Evolutionary conservation across 2,329 filamentous ascomycete genomes (phyloP).

Genomic region (Colletotrichum tropicicola): DNA sequence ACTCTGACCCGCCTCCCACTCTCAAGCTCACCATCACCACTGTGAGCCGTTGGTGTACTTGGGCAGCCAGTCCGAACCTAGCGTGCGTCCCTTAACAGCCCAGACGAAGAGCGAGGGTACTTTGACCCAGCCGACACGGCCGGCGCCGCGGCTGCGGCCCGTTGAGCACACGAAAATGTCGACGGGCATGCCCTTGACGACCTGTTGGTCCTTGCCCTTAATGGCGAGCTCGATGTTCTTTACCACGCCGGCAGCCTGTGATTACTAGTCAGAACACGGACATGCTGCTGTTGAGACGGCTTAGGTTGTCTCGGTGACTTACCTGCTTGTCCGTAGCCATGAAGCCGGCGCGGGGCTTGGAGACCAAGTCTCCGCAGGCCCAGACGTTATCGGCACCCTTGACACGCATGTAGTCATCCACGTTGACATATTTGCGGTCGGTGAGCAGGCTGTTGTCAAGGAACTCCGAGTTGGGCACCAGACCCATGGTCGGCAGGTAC

Average conservation of each 20-base stretch:
- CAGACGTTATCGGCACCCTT: conserved; percentile 55
- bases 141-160: conserved; percentile 59
- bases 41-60: conserved; percentile 58
- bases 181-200: conserved; percentile 56
- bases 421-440: conserved; percentile 52
- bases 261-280: too few species aligned
- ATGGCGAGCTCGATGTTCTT: conserved; percentile 62
- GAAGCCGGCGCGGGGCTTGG: conserved; percentile 63
- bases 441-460: conserved; percentile 55
- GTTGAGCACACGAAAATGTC: conserved; percentile 59
- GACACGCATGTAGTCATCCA: conserved; percentile 61
- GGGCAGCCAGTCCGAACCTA: conserved; percentile 53
- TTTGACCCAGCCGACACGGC: conserved; percentile 55
- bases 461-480: conserved; percentile 64
- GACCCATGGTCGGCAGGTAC: conserved; percentile 65
- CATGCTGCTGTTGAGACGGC: background rate
- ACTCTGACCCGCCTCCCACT: background rate
- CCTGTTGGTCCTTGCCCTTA: conserved; percentile 50
- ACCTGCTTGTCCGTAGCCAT: conserved; percentile 68
- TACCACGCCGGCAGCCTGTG: conserved; percentile 58
- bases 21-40: conserved; percentile 44
- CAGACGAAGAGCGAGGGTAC: conserved; percentile 62
- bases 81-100: conserved; percentile 59
- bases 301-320: too few species aligned
- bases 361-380: conserved; percentile 63